These are phyloP conservation scores for Phytophthora pluvialis DNA, from an alignment of 352 stramenopile species.

Conservation along the genomic window DNA sequence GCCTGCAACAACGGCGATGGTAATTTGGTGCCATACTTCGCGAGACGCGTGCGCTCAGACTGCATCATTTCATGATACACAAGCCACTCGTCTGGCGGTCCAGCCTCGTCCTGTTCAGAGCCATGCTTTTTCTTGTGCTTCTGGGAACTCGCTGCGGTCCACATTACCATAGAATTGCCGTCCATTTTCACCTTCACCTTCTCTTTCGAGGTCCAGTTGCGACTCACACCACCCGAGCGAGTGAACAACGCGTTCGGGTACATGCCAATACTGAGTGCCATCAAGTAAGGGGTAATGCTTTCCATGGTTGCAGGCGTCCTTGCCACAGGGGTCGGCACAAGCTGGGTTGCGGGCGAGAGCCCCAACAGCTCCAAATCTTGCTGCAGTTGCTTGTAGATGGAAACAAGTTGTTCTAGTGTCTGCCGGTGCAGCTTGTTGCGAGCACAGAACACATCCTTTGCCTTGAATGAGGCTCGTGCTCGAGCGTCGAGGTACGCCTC, in stretches of 20 bases:
- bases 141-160: constrained; percentile 23
- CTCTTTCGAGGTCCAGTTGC: constrained; percentile 82
- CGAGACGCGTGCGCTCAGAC: constrained; percentile 64
- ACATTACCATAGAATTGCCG: constrained; percentile 59
- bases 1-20: constrained; percentile 61
- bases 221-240: constrained; percentile 38
- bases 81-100: constrained; percentile 61
- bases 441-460: constrained; percentile 60
- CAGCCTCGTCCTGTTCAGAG: constrained; percentile 32
- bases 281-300: constrained; percentile 61
- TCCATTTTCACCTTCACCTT: constrained; percentile 84
- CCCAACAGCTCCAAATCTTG: constrained; percentile 64
- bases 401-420: constrained; percentile 68
- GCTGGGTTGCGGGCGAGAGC: constrained; percentile 53
- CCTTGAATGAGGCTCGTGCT: constrained; percentile 43
- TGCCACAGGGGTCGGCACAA: constrained; percentile 28
- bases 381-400: constrained; percentile 74
- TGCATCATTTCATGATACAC: constrained; percentile 90
- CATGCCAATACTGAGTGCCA: constrained; percentile 70
- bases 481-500: constrained; percentile 59
- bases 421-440: constrained; percentile 66
- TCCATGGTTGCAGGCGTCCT: constrained; percentile 27
- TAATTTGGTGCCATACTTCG: constrained; percentile 77
- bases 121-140: constrained; percentile 35
- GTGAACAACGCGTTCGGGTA: constrained; percentile 81